phyloP scores from a whole-genome alignment of 257 asterid species.

The Solanum commersonii region DNA sequence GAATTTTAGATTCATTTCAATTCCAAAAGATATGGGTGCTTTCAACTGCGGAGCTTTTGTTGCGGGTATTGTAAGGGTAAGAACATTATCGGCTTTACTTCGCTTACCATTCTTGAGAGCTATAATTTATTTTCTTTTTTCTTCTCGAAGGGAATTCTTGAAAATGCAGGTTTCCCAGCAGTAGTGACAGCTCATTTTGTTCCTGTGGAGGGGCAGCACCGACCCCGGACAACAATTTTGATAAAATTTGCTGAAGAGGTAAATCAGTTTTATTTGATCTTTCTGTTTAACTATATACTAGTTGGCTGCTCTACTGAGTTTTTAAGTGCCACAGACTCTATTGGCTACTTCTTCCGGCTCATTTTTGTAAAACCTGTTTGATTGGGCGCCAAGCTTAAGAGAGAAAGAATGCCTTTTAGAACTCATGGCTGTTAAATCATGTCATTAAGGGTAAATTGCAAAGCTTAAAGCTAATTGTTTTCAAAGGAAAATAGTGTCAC shows the following conservation, averaged over 20 bases:
- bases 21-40: conserved; percentile 97
- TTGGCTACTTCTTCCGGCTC: background rate
- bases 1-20: conserved; percentile 67
- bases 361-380: background rate
- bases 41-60: conserved; percentile 96
- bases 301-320: background rate
- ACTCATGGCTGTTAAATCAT: background rate
- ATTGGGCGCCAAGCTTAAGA: background rate
- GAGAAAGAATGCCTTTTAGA: background rate
- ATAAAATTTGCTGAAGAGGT: conserved; percentile 97
- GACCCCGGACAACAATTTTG: conserved; percentile 91
- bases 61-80: conserved; percentile 94
- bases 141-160: conserved; percentile 72
- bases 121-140: background rate
- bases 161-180: conserved; percentile 92
- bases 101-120: background rate
- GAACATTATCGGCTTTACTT: background rate
- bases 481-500: background rate
- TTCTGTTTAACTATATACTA: background rate
- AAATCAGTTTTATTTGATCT: background rate
- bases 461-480: background rate
- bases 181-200: conserved; percentile 95
- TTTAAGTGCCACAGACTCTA: background rate
- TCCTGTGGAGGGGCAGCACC: conserved; percentile 91
- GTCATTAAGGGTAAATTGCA: background rate